A percentile compares a stretch with the other conserved stretches of the same genome.
Conservation (phyloP, 2,329 filamentous ascomycete species). For the Diaporthe caulivora region DNA sequence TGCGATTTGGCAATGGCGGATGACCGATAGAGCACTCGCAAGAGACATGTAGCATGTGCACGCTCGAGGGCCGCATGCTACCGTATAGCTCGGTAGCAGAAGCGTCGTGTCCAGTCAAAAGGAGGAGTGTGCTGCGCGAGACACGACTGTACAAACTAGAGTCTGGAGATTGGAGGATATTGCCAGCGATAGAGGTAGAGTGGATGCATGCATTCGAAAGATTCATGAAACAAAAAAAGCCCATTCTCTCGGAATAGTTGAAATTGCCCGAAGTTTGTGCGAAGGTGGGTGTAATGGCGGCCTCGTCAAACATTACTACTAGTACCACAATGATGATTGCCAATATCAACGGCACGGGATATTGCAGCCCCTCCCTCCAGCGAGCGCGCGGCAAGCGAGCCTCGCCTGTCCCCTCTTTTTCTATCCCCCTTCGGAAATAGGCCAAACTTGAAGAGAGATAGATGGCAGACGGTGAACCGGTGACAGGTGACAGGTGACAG, state of each 20-base stretch:
- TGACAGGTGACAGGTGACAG: background rate
- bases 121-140: background rate
- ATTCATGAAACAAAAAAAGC: slow-evolving; percentile 3
- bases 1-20: background rate
- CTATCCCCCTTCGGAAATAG: background rate
- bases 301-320: background rate
- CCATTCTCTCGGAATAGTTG: background rate
- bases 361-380: slow-evolving; percentile 5
- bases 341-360: background rate
- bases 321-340: background rate
- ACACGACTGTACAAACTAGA: background rate
- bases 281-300: background rate
- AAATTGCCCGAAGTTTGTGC: background rate
- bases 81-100: background rate
- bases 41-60: background rate
- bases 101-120: background rate
- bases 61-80: background rate
- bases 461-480: background rate
- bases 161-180: background rate
- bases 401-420: background rate
- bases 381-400: slow-evolving; percentile 11
- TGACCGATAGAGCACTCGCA: background rate
- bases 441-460: background rate
- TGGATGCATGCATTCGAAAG: slow-evolving; percentile 13
- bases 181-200: slow-evolving; percentile 24